Conservation (phyloP, 2,329 filamentous ascomycete genomes). For the Pseudogymnoascus sp. region DNA sequence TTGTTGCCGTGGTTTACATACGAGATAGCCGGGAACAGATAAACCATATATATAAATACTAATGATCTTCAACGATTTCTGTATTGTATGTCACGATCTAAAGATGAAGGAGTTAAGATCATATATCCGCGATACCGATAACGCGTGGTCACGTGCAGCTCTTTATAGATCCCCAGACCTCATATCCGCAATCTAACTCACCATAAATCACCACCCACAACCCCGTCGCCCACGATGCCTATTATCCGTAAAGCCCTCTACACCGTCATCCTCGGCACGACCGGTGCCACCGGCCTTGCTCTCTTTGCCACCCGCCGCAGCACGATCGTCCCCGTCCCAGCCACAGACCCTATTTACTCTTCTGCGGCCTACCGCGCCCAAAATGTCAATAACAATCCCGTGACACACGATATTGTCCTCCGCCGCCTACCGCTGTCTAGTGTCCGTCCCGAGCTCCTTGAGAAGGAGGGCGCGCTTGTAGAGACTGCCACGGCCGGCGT, state of each 20-base stretch:
- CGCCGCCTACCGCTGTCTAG: conserved; percentile 53
- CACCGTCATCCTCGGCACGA: conserved; percentile 16
- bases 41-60: neutral
- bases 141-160: neutral
- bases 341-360: conserved; percentile 53
- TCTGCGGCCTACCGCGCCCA: conserved; percentile 46
- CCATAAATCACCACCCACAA: neutral
- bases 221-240: neutral
- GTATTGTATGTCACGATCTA: neutral
- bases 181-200: neutral
- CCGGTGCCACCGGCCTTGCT: conserved; percentile 17
- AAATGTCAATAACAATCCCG: conserved; percentile 55
- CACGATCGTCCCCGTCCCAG: conserved; percentile 42
- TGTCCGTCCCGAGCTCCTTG: conserved; percentile 56
- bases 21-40: neutral
- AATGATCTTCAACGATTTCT: neutral
- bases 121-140: neutral
- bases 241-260: conserved; percentile 11
- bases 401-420: conserved; percentile 56
- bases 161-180: neutral
- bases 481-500: conserved; percentile 59
- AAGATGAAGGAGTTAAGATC: neutral
- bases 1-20: neutral
- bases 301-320: conserved; percentile 17
- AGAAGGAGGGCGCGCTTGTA: conserved; percentile 50